These are phyloP conservation scores for Erysimum cheiri DNA, from an alignment of 441 rosid species.

Conservation along the genomic window DNA sequence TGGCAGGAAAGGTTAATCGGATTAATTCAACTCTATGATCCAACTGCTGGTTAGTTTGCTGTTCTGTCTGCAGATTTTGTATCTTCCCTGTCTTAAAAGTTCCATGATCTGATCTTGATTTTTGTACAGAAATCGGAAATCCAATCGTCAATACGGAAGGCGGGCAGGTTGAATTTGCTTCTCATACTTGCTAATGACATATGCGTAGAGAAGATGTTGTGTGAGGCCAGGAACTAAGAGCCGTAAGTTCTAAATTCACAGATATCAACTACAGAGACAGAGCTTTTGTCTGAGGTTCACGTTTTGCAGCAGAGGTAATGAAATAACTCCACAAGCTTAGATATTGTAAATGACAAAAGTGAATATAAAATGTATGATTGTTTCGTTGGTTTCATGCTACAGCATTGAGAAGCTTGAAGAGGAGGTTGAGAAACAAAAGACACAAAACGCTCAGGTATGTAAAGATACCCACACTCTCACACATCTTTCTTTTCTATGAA, in stretches of 20 bases:
- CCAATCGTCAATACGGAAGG: background rate
- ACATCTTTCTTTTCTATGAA: background rate
- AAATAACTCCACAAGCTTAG: background rate
- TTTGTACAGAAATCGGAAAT: slow-evolving; percentile 8
- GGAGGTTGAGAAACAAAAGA: slow-evolving; percentile 19
- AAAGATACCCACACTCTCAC: background rate
- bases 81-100: slow-evolving; percentile 1
- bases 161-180: slow-evolving; percentile 30
- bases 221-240: slow-evolving; percentile 23
- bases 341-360: background rate
- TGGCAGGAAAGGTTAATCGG: background rate
- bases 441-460: slow-evolving; percentile 22
- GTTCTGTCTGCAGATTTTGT: background rate
- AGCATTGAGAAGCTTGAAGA: slow-evolving; percentile 21
- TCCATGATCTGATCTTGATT: background rate
- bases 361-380: background rate
- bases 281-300: background rate
- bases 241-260: slow-evolving; percentile 4
- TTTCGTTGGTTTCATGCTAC: slow-evolving; percentile 3
- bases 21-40: background rate
- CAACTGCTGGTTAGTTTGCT: slow-evolving; percentile 1
- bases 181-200: slow-evolving; percentile 13
- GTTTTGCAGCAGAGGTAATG: slow-evolving; percentile 24
- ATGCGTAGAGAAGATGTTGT: slow-evolving; percentile 23
- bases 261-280: slow-evolving; percentile 6